A percentile compares a stretch with the other conserved stretches of the same genome.
These are phyloP conservation scores for Termitomyces eurrhizus DNA, from an alignment of 768 basidiomycete genomes.

Conservation along the genomic window DNA sequence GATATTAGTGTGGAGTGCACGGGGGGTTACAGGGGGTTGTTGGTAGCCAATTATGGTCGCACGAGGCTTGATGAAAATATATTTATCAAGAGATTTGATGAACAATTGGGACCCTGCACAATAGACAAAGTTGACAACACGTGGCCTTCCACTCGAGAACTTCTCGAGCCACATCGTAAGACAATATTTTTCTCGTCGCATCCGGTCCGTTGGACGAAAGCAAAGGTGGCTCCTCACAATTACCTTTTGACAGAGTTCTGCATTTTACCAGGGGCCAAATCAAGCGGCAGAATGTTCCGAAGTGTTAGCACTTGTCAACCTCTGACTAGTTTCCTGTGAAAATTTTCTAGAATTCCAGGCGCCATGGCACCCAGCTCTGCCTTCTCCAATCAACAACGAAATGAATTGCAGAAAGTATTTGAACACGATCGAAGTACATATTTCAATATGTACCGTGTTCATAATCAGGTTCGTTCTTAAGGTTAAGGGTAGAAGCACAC, in stretches of 20 bases:
- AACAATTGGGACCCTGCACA: slow-evolving; percentile 11
- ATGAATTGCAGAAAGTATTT: background rate
- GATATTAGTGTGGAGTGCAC: slow-evolving; percentile 5
- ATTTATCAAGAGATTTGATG: slow-evolving; percentile 8
- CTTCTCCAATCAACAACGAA: background rate
- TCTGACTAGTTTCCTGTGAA: background rate
- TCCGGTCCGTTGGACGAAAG: too few species aligned
- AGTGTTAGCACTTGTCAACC: background rate
- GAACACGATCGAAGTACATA: background rate
- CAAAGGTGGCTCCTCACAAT: background rate
- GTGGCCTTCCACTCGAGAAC: slow-evolving; percentile 3
- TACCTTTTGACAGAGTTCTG: background rate
- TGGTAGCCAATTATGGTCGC: slow-evolving; percentile 4
- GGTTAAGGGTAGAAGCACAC: background rate
- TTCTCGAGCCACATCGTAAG: background rate
- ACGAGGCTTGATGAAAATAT: slow-evolving; percentile 13
- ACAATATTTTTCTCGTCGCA: too few species aligned
- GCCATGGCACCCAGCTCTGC: background rate
- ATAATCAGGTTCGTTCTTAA: background rate
- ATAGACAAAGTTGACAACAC: background rate
- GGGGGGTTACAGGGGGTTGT: slow-evolving; percentile 9
- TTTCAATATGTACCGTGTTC: background rate
- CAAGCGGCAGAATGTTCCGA: too few species aligned
- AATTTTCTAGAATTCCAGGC: background rate
- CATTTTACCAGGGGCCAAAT: background rate